phyloP scores from a whole-genome alignment of 2,329 filamentous ascomycete species.

The Ophiostoma sp. region DNA sequence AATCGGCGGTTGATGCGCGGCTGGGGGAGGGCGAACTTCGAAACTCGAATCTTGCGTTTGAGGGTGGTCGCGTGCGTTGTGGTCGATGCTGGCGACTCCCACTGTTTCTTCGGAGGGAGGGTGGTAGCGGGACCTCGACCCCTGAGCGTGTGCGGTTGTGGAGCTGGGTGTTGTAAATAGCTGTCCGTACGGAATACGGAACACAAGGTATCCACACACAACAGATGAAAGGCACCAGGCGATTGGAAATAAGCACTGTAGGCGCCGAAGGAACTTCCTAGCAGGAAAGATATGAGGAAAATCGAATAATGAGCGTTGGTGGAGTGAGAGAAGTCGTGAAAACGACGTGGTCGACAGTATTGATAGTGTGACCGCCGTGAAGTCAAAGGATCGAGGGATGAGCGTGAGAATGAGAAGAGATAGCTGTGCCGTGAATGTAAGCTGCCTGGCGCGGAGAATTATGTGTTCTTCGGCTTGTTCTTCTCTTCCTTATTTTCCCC shows the following conservation, averaged over 20 bases:
- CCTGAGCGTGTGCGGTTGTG: slow-evolving; percentile 1
- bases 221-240: background rate
- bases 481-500: background rate
- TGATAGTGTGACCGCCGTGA: background rate
- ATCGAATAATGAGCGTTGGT: background rate
- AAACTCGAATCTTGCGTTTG: slow-evolving; percentile 20
- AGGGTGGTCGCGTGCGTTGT: slow-evolving; percentile 19
- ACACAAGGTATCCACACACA: background rate
- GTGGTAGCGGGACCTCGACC: background rate
- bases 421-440: background rate
- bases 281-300: background rate
- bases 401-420: background rate
- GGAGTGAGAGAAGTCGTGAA: background rate
- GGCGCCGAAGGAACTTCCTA: background rate
- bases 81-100: background rate
- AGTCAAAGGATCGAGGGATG: background rate
- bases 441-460: background rate
- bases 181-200: slow-evolving; percentile 1
- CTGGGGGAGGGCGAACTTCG: slow-evolving; percentile 9
- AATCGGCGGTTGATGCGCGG: slow-evolving; percentile 12
- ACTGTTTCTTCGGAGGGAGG: background rate
- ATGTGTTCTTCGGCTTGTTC: slow-evolving; percentile 6
- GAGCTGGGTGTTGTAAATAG: slow-evolving; percentile 1
- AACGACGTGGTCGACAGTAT: background rate
- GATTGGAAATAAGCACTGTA: background rate